These are phyloP conservation scores for Kodamaea alishanica DNA, from an alignment of 1,139 yeast species.

Conservation along the genomic window DNA sequence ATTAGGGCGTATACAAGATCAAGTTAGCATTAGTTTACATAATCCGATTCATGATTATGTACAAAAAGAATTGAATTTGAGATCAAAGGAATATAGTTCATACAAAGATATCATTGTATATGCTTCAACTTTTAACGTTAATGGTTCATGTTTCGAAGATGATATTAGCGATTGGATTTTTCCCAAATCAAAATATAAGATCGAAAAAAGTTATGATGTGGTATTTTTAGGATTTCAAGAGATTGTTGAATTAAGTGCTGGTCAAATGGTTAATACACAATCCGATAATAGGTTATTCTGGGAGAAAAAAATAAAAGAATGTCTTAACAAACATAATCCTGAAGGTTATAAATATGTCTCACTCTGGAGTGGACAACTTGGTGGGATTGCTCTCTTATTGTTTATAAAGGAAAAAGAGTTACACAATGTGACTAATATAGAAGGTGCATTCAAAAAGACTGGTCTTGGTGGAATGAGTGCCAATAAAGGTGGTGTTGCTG, in stretches of 20 bases:
- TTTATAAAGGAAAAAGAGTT: conserved; percentile 29
- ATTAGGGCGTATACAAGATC: conserved; percentile 48
- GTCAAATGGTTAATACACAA: conserved; percentile 83
- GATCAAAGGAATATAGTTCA: conserved; percentile 48
- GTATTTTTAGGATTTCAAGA: conserved; percentile 88
- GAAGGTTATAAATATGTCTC: conserved; percentile 54
- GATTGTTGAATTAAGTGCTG: conserved; percentile 85
- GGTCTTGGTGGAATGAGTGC: conserved; percentile 78
- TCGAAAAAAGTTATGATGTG: conserved; percentile 51
- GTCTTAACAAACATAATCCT: conserved; percentile 44
- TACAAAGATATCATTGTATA: conserved; percentile 51
- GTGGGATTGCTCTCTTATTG: conserved; percentile 75
- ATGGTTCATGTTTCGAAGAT: conserved; percentile 54
- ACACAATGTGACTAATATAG: conserved; percentile 57
- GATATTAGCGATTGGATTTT: conserved; percentile 57
- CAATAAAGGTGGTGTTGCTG: conserved; percentile 91
- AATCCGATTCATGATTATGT: conserved; percentile 75
- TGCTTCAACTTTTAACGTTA: conserved; percentile 69
- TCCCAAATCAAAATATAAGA: conserved; percentile 30
- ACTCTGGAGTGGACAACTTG: conserved; percentile 84
- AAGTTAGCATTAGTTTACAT: conserved; percentile 44
- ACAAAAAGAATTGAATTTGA: conserved; percentile 48
- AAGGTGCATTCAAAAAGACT: conserved; percentile 81
- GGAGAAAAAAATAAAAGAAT: conserved; percentile 65
- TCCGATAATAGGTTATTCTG: conserved; percentile 67